phyloP scores from a whole-genome alignment of 2,329 filamentous ascomycete genomes.

The Aquanectria penicillioides region DNA sequence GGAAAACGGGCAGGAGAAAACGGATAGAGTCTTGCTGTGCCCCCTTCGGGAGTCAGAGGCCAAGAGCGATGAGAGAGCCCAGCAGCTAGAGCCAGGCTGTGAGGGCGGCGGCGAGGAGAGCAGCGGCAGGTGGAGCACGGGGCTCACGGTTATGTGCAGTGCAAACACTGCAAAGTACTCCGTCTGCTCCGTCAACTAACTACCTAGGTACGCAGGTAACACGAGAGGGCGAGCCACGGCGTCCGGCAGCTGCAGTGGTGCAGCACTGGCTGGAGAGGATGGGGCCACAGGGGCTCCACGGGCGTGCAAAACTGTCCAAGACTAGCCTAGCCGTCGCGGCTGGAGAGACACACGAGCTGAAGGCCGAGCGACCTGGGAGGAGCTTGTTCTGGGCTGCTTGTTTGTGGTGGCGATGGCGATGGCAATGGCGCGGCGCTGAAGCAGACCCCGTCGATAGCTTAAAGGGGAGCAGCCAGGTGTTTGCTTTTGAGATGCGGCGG shows the following conservation, averaged over 20 bases:
- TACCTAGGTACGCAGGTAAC: no score
- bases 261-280: constrained; percentile 1
- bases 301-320: not conserved
- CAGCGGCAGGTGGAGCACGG: not conserved
- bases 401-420: constrained; percentile 4
- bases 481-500: no score
- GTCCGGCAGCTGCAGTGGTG: constrained; percentile 8
- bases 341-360: constrained; percentile 1
- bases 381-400: constrained; percentile 5
- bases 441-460: no score
- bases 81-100: not conserved
- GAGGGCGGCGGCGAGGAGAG: not conserved
- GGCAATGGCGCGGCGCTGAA: not conserved
- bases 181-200: no score
- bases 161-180: no score
- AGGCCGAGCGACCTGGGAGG: constrained; percentile 8
- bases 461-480: not conserved
- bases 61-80: no score
- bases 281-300: constrained; percentile 4
- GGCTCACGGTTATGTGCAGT: not conserved
- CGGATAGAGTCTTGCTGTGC: no score
- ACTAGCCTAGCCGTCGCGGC: not conserved
- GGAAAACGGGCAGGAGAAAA: not conserved
- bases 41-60: no score
- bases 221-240: constrained; percentile 2